Evolutionary conservation across 2,329 filamentous ascomycete species (phyloP).

Genomic region (Claviceps lovelessii): DNA sequence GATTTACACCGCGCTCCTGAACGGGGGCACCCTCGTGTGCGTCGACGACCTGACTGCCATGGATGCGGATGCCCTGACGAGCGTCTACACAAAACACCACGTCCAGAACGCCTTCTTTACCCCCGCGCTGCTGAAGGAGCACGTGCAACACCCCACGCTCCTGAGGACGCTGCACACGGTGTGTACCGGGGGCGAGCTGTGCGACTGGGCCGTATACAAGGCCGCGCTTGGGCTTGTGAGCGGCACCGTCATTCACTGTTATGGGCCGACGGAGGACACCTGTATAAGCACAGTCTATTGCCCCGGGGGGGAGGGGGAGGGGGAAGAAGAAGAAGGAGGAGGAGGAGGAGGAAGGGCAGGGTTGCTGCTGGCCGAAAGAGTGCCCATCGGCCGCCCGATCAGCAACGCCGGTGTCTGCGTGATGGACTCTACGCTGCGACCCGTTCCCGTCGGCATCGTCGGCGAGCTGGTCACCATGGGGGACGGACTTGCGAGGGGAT

Average conservation of each 20-base stretch:
- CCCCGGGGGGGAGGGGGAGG: not conserved
- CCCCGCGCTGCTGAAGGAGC: not conserved
- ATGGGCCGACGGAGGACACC: slow-evolving; percentile 11
- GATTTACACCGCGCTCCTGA: slow-evolving; percentile 6
- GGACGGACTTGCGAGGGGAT: slow-evolving; percentile 1
- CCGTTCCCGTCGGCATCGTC: not conserved
- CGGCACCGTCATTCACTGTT: slow-evolving; percentile 5
- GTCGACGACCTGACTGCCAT: slow-evolving; percentile 4
- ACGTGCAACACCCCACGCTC: not conserved
- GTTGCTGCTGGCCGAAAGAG: not conserved
- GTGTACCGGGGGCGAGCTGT: not conserved
- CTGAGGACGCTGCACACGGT: not conserved
- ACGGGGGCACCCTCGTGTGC: slow-evolving; percentile 6
- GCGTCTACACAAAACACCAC: not conserved
- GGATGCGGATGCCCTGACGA: not conserved
- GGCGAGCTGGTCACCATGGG: not conserved
- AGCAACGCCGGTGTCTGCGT: not conserved
- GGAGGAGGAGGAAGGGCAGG: no score
- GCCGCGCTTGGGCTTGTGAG: not conserved
- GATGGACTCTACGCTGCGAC: not conserved
- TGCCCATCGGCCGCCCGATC: not conserved
- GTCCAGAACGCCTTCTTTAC: not conserved
- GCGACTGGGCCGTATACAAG: slow-evolving; percentile 3
- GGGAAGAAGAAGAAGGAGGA: not conserved
- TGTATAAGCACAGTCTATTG: slow-evolving; percentile 4